These are phyloP conservation scores for Nicotiana rustica DNA, from an alignment of 305 asterid species.

Conservation along the genomic window DNA sequence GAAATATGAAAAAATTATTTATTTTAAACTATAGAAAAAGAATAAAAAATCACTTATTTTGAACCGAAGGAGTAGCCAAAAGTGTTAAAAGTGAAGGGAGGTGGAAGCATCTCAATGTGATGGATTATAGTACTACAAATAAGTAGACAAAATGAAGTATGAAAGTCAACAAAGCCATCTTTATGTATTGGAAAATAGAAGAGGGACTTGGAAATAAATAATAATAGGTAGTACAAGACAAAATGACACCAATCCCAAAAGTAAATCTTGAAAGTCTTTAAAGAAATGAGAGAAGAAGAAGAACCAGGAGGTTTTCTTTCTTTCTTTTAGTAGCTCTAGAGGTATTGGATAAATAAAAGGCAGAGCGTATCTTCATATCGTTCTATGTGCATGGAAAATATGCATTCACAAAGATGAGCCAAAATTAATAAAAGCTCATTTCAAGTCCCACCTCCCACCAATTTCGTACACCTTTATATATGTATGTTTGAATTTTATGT, in stretches of 20 bases:
- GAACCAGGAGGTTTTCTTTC: neutral
- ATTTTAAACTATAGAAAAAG: too few species aligned
- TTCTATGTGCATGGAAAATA: conserved; percentile 29
- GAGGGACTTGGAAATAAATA: neutral
- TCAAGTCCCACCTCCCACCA: conserved; percentile 21
- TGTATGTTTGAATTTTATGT: neutral
- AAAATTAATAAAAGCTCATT: neutral
- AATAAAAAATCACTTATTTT: too few species aligned
- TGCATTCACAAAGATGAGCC: conserved; percentile 14
- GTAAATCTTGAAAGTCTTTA: conserved; percentile 32
- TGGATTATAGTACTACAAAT: neutral
- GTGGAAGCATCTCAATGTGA: neutral
- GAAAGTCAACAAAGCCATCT: conserved; percentile 9
- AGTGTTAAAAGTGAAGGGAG: neutral
- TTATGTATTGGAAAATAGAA: conserved; percentile 23
- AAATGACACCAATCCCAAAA: conserved; percentile 31
- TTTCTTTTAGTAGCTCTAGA: conserved; percentile 28
- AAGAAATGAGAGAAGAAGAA: conserved; percentile 10
- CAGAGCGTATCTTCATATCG: conserved; percentile 25
- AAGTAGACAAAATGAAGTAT: neutral
- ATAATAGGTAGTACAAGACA: neutral
- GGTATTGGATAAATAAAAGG: conserved; percentile 28
- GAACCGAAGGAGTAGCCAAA: neutral
- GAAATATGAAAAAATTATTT: too few species aligned
- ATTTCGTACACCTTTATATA: neutral